A percentile compares a stretch with the other conserved stretches of the same genome.
These are phyloP conservation scores for Diaporthe ilicicola DNA, from an alignment of 2,329 filamentous ascomycete genomes.

Conservation along the genomic window DNA sequence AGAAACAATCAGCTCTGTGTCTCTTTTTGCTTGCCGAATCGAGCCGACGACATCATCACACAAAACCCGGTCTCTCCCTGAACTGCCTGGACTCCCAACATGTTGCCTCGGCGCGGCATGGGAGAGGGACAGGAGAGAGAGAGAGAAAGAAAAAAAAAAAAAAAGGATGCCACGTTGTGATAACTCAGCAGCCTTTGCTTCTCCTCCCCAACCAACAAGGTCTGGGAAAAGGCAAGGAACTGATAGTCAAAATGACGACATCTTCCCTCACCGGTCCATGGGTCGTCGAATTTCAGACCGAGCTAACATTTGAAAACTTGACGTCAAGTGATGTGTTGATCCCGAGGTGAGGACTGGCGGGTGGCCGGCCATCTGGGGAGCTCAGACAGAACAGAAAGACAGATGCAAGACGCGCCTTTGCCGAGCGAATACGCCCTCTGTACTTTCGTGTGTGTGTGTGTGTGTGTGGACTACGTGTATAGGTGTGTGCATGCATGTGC, in stretches of 20 bases:
- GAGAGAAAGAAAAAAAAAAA: neutral
- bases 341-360: neutral
- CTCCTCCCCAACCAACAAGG: neutral
- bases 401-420: neutral
- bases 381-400: neutral
- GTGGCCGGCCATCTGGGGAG: neutral
- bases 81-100: neutral
- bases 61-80: neutral
- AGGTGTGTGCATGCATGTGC: too few relatives aligned
- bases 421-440: neutral
- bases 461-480: too few relatives aligned
- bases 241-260: conserved; percentile 13
- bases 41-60: neutral
- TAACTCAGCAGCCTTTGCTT: neutral
- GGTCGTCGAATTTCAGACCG: neutral
- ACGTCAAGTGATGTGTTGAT: conserved; percentile 20
- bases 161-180: conserved; percentile 3
- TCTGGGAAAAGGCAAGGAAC: neutral
- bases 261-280: conserved; percentile 2
- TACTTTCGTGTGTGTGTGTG: neutral
- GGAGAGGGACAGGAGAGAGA: neutral
- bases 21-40: conserved; percentile 18
- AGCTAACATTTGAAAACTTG: conserved; percentile 6
- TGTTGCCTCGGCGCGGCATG: neutral
- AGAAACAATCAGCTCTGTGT: neutral